Evolutionary conservation across 1,284 basidiomycete genomes (phyloP).

Genomic region (Melampsora americana): DNA sequence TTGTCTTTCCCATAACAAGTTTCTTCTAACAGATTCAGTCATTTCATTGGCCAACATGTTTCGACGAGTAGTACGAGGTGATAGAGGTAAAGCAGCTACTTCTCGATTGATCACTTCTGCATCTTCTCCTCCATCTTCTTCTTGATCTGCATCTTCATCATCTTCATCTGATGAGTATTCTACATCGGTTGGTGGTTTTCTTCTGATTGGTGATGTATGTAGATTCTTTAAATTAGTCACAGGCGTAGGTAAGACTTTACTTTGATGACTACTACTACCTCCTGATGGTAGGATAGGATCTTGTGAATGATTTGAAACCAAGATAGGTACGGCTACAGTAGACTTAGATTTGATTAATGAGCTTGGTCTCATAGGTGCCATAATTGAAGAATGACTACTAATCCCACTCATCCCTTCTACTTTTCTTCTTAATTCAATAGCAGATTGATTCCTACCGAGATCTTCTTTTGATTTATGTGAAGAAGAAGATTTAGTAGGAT

Average conservation of each 20-base stretch:
- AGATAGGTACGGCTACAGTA: conserved; percentile 29
- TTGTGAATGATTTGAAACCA: conserved; percentile 9
- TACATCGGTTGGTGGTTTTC: conserved; percentile 62
- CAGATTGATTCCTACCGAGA: conserved; percentile 22
- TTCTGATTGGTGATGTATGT: conserved; percentile 55
- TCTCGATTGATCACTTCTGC: background rate
- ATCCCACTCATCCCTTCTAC: background rate
- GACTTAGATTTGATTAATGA: conserved; percentile 40
- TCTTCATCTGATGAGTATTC: conserved; percentile 69
- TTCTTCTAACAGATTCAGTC: conserved; percentile 74
- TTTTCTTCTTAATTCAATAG: conserved; percentile 14
- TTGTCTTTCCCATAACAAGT: conserved; percentile 75
- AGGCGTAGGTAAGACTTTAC: background rate
- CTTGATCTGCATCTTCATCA: conserved; percentile 59
- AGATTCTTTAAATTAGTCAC: background rate
- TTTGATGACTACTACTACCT: background rate
- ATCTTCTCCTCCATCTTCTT: background rate
- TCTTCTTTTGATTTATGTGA: background rate
- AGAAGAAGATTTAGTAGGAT: background rate
- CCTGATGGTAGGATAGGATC: conserved; percentile 11
- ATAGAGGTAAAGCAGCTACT: conserved; percentile 65
- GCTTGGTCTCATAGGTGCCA: background rate
- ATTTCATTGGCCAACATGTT: conserved; percentile 80
- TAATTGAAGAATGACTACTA: background rate
- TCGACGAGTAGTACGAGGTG: conserved; percentile 76